Base-by-base conservation (phyloP, 257 asterid genomes). In the Nicotiana otophora region DNA sequence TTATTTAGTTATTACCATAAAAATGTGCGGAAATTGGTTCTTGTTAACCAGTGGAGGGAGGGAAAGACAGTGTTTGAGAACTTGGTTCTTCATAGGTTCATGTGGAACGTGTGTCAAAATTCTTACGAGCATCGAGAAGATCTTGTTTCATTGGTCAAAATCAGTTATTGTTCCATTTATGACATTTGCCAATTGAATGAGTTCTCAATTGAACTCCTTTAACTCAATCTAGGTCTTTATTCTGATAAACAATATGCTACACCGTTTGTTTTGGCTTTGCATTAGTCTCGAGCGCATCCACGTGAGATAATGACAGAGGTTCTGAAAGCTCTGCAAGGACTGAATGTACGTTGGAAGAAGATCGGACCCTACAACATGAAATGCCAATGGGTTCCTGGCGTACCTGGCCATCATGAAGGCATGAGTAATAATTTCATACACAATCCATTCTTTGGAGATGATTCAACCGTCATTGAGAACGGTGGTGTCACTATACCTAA, bases 261-360 rank as follows among this genome's bases (percentile, higher is more conserved):
- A 23, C 10, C 8, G 58, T 42, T 57, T 58, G 57, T 60, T 84
- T 84, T 87, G 83, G 46, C 80, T 61, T 75, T 81, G 30, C 82
- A 9, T 53, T 79, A 95, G 99, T 95, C 98, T 74, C 94, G 93
- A 74, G 98, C 99, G 60, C 95, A 89, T 85, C 99, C 99, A 74
- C 97, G 95, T 77, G 98, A 95, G 92, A 92, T 95, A 82, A 93
- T 95, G 99, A 86, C 92, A 0, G 99, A 95, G 88, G 97, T 94
- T 83, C 94, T 95, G 63, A 93, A 91, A 88, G 99, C 97, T 55
- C 90, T 95, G 80, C 93, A 91, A 89, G 96, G 92, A 69, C 81
- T 94, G 81, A 88, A 90, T 54, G 97, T 95, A 63, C 77, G 81
- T 87, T 95, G 99, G 99, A 92, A 95, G 90, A 92, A 88, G 90